Percentiles rank a stretch among this genome's conserved stretches.
Evolutionary conservation across 352 stramenopile species (phyloP).

Genomic region (Phytophthora melonis): DNA sequence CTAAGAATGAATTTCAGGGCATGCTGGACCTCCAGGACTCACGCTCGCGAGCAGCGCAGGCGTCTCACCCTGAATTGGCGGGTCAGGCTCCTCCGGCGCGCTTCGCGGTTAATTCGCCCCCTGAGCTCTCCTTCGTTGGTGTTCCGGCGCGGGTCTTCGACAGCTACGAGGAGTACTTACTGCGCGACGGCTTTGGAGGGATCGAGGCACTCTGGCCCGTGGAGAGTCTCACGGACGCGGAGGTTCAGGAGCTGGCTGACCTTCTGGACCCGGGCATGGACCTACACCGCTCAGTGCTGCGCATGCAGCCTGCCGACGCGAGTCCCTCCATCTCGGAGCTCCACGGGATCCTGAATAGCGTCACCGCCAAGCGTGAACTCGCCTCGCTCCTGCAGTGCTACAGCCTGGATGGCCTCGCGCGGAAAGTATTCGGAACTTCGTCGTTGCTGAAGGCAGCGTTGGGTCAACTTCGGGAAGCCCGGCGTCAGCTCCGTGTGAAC

Average conservation of each 20-base stretch:
- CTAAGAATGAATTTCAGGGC: too few relatives aligned
- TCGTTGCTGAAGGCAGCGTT: not conserved
- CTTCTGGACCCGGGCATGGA: not conserved
- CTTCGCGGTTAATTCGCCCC: too few relatives aligned
- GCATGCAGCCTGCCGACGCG: not conserved
- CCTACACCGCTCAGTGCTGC: not conserved
- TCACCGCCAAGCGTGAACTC: not conserved
- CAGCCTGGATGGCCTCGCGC: not conserved
- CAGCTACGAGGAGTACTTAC: not conserved
- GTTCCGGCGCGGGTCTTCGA: not conserved
- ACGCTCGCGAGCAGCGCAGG: too few relatives aligned
- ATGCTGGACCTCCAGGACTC: too few relatives aligned
- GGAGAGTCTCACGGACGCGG: not conserved
- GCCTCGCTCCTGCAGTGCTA: not conserved
- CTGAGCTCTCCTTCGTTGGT: not conserved
- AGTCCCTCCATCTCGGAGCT: not conserved
- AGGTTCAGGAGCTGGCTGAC: not conserved
- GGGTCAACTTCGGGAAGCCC: not conserved
- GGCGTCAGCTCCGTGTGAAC: not conserved
- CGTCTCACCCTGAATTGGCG: too few relatives aligned
- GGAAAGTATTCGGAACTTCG: not conserved
- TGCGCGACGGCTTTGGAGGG: not conserved
- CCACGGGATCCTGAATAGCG: not conserved
- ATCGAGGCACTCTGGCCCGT: not conserved
- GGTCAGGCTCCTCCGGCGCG: too few relatives aligned